phyloP scores from a whole-genome alignment of 1,139 yeast genomes.

The Kodamaea ohmeri region DNA sequence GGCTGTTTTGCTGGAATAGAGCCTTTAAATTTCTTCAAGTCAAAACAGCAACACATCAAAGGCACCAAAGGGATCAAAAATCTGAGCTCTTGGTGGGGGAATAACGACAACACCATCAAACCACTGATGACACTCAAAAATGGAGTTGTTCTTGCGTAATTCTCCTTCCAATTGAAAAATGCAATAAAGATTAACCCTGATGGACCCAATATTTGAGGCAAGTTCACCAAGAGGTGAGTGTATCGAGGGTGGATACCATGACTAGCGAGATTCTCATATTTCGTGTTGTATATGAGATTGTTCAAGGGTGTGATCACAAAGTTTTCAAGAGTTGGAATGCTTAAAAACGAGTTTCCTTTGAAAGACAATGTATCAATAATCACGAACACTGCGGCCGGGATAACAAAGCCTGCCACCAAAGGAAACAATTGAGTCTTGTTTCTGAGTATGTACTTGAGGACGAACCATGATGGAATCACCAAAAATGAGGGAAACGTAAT shows the following conservation, averaged over 20 bases:
- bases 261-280: conserved; percentile 53
- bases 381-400: conserved; percentile 41
- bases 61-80: conserved; percentile 81
- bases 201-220: conserved; percentile 85
- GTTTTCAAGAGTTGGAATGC: conserved; percentile 5
- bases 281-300: conserved; percentile 68
- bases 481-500: conserved; percentile 80
- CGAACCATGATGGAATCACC: conserved; percentile 51
- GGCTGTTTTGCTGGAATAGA: not conserved
- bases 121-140: conserved; percentile 65
- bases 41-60: conserved; percentile 61
- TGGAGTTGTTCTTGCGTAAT: conserved; percentile 47
- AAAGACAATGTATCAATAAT: conserved; percentile 41
- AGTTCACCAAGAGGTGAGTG: conserved; percentile 69
- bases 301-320: conserved; percentile 71
- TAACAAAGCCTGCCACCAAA: conserved; percentile 26
- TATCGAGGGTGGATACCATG: conserved; percentile 86
- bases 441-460: conserved; percentile 35
- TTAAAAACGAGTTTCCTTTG: not conserved
- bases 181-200: conserved; percentile 44
- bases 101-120: conserved; percentile 53
- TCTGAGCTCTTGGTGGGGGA: conserved; percentile 91
- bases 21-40: conserved; percentile 28
- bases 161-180: conserved; percentile 26
- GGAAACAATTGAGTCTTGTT: conserved; percentile 25